Evolutionary conservation across 2,329 filamentous ascomycete genomes (phyloP).

Genomic region (Colletotrichum lini): DNA sequence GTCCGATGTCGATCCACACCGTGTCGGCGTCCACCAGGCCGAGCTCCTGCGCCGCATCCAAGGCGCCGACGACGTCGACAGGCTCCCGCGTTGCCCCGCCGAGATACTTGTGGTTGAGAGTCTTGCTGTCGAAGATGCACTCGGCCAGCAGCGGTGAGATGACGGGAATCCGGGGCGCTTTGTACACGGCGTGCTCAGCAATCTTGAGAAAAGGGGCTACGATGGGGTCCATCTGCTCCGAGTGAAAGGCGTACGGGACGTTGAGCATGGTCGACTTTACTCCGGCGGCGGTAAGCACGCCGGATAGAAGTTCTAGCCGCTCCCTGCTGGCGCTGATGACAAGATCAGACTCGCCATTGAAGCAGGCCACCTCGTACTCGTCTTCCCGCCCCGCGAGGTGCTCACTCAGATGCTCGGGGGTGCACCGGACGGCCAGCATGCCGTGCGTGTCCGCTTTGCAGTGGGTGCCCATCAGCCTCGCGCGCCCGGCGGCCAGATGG

Average conservation of each 20-base stretch:
- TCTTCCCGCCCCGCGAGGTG: slow-evolving; percentile 9
- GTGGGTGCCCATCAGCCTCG: slow-evolving; percentile 55
- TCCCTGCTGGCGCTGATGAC: slow-evolving; percentile 69
- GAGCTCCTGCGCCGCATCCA: slow-evolving; percentile 66
- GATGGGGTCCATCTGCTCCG: slow-evolving; percentile 67
- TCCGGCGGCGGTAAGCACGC: slow-evolving; percentile 48
- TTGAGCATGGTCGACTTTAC: slow-evolving; percentile 61
- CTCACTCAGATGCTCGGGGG: neutral
- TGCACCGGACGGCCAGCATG: slow-evolving; percentile 68
- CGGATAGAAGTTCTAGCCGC: slow-evolving; percentile 60
- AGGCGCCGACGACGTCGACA: slow-evolving; percentile 74
- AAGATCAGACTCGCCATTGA: slow-evolving; percentile 81
- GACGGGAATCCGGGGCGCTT: slow-evolving; percentile 68
- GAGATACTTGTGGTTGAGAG: slow-evolving; percentile 71
- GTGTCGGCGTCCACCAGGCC: slow-evolving; percentile 73
- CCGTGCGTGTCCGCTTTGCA: slow-evolving; percentile 75
- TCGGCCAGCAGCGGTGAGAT: slow-evolving; percentile 77
- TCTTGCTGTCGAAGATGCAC: slow-evolving; percentile 62
- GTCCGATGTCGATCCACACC: slow-evolving; percentile 78
- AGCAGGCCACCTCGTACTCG: slow-evolving; percentile 72
- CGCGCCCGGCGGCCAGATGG: slow-evolving; percentile 78
- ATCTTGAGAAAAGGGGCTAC: slow-evolving; percentile 69
- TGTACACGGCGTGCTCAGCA: slow-evolving; percentile 54
- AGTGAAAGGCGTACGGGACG: slow-evolving; percentile 69
- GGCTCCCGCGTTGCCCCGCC: slow-evolving; percentile 72